Evolutionary conservation across 1,284 basidiomycete species (phyloP), one percentile per base, ranked within the genome.

Genomic region (Boletellus deceptivus): DNA sequence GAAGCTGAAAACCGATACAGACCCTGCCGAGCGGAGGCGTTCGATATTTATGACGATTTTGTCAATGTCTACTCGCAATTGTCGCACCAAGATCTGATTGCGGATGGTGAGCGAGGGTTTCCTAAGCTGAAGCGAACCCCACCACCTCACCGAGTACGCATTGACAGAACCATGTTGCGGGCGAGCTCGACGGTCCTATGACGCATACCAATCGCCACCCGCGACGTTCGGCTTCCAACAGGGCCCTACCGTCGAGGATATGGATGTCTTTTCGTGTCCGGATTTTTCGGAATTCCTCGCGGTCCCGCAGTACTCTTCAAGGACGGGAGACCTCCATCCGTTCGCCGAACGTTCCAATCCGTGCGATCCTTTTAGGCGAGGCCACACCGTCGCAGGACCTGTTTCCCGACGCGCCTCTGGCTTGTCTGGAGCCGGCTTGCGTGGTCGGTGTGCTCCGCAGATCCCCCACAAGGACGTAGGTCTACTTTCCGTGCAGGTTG

Each of bases 81-180:
- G n/a, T 6, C 10, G 18, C n/a, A 36, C 31, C 7, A 14, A 18
- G 22, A 49, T 38, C 34, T 17, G 33, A 29, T 20, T 2, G 5
- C n/a, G 25, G 13, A 46, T 3, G 13, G 59, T 64, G n/a, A 58
- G 57, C 11, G 43, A 7, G 13, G 4, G 25, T 9, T 25, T 25
- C 8, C 24, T 8, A 25, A 8, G 25, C 25, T 25, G 25, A 25
- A 25, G 25, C 8, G 8, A 9, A 8, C 25, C 8, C 25, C 25
- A 25, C 25, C 25, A 25, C 8, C 25, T 25, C 25, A 25, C 25
- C 25, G 8, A 7, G 25, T 25, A 25, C 8, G 8, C 25, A 25
- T 9, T 25, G 8, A 25, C 25, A 25, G 25, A 6, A 25, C 1
- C 25, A 25, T 9, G 25, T 9, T 2, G 25, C 7, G 25, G 25